phyloP scores from a whole-genome alignment of 108 stramenopile species.

The Cyclostephanos tholiformis region DNA sequence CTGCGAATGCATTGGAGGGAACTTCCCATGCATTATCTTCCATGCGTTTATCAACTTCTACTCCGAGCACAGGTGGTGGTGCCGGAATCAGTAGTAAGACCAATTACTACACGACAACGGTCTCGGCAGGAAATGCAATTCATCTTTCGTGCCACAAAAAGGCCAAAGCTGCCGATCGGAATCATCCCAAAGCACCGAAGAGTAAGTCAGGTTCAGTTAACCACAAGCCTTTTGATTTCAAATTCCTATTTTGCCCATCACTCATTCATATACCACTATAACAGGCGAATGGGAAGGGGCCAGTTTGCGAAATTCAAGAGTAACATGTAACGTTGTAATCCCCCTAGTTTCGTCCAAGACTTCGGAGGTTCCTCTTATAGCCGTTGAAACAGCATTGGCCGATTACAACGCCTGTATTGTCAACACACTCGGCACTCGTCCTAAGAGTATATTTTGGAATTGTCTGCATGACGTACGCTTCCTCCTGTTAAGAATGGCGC shows the following conservation, averaged over 20 bases:
- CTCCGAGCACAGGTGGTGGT: constrained; percentile 37
- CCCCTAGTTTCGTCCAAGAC: constrained; percentile 80
- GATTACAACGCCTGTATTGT: constrained; percentile 67
- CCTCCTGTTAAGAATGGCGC: constrained; percentile 71
- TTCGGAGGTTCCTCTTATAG: constrained; percentile 72
- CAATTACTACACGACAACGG: constrained; percentile 65
- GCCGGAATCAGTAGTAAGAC: constrained; percentile 38
- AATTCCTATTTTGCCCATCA: constrained; percentile 32
- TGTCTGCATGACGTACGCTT: constrained; percentile 78
- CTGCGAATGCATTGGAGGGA: constrained; percentile 55
- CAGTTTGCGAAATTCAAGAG: constrained; percentile 74
- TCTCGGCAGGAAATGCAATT: constrained; percentile 80
- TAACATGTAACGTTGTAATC: constrained; percentile 82
- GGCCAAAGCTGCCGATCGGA: constrained; percentile 70
- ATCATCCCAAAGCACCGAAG: constrained; percentile 78
- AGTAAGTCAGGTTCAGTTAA: constrained; percentile 37
- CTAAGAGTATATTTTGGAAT: constrained; percentile 80
- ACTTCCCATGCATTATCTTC: constrained; percentile 42
- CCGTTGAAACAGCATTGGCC: constrained; percentile 69
- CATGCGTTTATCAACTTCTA: constrained; percentile 24
- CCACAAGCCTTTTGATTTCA: constrained; percentile 70
- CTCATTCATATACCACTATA: background rate
- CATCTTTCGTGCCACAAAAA: constrained; percentile 64
- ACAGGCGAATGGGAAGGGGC: constrained; percentile 86
- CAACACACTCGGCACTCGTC: constrained; percentile 67